Conservation (phyloP, 2,329 filamentous ascomycete species). For the Orbilia javanica region DNA sequence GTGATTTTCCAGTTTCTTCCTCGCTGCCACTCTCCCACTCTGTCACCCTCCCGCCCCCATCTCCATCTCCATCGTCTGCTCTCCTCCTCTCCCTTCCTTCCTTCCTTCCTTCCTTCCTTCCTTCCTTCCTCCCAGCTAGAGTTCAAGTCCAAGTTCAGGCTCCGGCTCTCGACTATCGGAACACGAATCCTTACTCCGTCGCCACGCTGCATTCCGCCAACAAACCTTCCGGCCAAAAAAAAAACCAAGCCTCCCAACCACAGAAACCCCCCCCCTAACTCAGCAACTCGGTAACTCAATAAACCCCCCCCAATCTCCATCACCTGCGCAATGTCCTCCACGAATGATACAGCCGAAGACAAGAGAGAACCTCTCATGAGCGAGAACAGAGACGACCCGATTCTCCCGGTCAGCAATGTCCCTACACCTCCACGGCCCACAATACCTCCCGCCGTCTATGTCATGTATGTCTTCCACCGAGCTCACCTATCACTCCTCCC, state of each 20-base stretch:
- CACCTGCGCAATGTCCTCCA: constrained; percentile 27
- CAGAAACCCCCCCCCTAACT: not conserved
- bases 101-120: not conserved
- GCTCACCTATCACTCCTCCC: too few species aligned
- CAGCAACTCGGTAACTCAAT: not conserved
- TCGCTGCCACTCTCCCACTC: too few species aligned
- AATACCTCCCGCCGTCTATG: constrained; percentile 87
- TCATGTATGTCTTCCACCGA: constrained; percentile 71
- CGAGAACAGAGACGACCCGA: constrained; percentile 44
- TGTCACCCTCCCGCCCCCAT: not conserved
- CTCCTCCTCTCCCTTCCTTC: not conserved
- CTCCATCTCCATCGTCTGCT: not conserved
- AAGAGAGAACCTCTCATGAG: constrained; percentile 44
- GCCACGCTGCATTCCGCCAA: not conserved
- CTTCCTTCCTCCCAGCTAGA: not conserved
- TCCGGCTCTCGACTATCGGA: not conserved
- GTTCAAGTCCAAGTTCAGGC: too few species aligned
- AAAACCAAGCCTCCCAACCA: constrained; percentile 14
- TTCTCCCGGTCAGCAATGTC: constrained; percentile 61
- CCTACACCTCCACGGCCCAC: constrained; percentile 73
- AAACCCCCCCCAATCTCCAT: not conserved
- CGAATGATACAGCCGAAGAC: constrained; percentile 36
- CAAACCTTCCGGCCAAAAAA: constrained; percentile 23
- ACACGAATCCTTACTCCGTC: not conserved
- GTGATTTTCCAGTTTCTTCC: not conserved